These are phyloP conservation scores for Suillus cothurnatus DNA, from an alignment of 768 basidiomycete species.

Conservation along the genomic window DNA sequence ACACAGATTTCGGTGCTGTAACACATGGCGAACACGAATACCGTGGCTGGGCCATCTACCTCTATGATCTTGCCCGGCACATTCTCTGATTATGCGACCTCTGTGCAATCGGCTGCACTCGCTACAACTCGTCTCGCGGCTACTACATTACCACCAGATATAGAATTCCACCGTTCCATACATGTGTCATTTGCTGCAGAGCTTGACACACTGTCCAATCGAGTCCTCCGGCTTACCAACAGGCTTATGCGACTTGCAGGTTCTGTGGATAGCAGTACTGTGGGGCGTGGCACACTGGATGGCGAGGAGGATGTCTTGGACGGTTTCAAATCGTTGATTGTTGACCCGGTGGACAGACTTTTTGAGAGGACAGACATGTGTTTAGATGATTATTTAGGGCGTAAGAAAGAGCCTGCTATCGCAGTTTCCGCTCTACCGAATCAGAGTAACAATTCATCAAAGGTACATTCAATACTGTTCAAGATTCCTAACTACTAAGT, in stretches of 20 bases:
- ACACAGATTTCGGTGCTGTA: background rate
- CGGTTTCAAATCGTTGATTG: constrained; percentile 72
- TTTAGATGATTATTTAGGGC: constrained; percentile 77
- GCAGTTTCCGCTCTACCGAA: constrained; percentile 46
- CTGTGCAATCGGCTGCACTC: constrained; percentile 62
- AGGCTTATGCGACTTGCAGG: constrained; percentile 56
- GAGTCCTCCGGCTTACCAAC: constrained; percentile 69
- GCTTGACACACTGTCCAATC: constrained; percentile 68
- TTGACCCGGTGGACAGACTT: constrained; percentile 84
- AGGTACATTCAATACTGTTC: constrained; percentile 28
- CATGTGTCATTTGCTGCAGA: constrained; percentile 68
- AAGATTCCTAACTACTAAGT: constrained; percentile 3
- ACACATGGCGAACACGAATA: background rate
- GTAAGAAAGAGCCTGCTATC: constrained; percentile 67
- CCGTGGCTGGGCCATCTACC: background rate
- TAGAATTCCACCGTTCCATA: constrained; percentile 89
- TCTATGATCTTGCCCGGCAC: constrained; percentile 23
- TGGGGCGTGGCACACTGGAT: constrained; percentile 46
- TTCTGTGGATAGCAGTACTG: constrained; percentile 38
- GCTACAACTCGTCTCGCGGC: constrained; percentile 64
- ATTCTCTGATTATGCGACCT: constrained; percentile 57
- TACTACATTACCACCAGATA: constrained; percentile 64
- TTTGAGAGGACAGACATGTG: constrained; percentile 85
- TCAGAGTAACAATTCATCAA: constrained; percentile 27
- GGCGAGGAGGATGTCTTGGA: constrained; percentile 84